phyloP scores from a whole-genome alignment of 106 monocot genomes.

The Triglochin maritima region DNA sequence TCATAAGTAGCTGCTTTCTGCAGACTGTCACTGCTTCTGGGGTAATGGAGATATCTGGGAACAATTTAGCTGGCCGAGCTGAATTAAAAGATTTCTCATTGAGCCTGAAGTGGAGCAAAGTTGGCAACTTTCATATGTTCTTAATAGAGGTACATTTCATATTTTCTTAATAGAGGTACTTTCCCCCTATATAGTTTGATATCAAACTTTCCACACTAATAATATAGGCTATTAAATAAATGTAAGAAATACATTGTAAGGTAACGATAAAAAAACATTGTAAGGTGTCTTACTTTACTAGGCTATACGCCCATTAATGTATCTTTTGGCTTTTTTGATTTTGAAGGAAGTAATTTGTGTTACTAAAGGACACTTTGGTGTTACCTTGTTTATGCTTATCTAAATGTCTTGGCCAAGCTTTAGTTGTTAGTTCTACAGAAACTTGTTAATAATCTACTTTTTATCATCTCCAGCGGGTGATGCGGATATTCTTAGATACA shows the following conservation, averaged over 20 bases:
- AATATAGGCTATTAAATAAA: background rate
- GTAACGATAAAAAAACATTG: background rate
- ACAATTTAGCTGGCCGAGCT: constrained; percentile 54
- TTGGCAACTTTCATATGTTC: constrained; percentile 78
- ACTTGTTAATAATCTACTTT: background rate
- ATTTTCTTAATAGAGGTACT: background rate
- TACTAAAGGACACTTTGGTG: background rate
- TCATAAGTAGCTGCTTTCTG: background rate
- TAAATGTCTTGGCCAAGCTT: no score
- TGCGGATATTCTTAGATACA: constrained; percentile 60
- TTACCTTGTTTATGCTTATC: no score
- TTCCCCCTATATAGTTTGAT: background rate
- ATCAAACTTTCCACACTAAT: background rate
- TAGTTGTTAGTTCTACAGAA: background rate
- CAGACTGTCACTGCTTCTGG: constrained; percentile 68
- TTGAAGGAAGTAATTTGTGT: background rate
- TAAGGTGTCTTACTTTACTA: background rate
- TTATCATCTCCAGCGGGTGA: constrained; percentile 36
- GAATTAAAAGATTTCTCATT: constrained; percentile 55
- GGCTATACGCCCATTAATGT: background rate
- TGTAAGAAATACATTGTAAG: background rate
- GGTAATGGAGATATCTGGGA: constrained; percentile 39
- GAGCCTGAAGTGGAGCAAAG: constrained; percentile 77
- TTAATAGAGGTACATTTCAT: constrained; percentile 56
- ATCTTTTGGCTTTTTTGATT: background rate